Evolutionary conservation across 371 early-diverging fungal genomes (phyloP).

Genomic region (Mucor lusitanicus): DNA sequence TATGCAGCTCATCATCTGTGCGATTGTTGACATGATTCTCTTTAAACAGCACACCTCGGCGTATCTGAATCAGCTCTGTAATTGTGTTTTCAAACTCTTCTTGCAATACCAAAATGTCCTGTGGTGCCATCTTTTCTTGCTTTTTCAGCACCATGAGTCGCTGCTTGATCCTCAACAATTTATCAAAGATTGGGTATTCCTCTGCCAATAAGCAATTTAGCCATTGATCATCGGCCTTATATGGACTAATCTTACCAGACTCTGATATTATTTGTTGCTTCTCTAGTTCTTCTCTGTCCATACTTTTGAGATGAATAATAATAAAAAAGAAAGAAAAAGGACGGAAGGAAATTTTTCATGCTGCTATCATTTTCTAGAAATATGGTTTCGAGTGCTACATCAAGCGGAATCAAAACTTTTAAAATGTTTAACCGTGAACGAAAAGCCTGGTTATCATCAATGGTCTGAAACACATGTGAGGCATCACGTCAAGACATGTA

Average conservation of each 20-base stretch:
- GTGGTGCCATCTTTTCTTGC: not conserved
- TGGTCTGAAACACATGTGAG: no score
- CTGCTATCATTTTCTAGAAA: not conserved
- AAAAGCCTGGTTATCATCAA: no score
- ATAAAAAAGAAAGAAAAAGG: not conserved
- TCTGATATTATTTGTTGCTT: slow-evolving; percentile 7
- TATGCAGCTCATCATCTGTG: slow-evolving; percentile 12
- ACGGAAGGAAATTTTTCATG: not conserved
- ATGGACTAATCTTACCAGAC: slow-evolving; percentile 1
- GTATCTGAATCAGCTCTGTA: not conserved
- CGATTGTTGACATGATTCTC: slow-evolving; percentile 6
- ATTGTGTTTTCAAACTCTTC: slow-evolving; percentile 7
- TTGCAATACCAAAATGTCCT: not conserved
- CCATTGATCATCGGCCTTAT: no score
- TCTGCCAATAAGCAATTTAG: not conserved
- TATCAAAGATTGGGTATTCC: slow-evolving; percentile 10
- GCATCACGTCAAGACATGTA: no score
- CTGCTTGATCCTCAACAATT: slow-evolving; percentile 3
- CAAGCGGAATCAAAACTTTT: not conserved
- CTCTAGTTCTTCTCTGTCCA: not conserved
- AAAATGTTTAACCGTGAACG: no score
- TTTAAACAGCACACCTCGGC: slow-evolving; percentile 5
- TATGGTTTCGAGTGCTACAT: not conserved
- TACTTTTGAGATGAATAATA: not conserved
- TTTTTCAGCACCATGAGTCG: slow-evolving; percentile 4